These are phyloP conservation scores for Maudiozyma bulderi DNA, from an alignment of 805 yeast genomes.

Conservation along the genomic window DNA sequence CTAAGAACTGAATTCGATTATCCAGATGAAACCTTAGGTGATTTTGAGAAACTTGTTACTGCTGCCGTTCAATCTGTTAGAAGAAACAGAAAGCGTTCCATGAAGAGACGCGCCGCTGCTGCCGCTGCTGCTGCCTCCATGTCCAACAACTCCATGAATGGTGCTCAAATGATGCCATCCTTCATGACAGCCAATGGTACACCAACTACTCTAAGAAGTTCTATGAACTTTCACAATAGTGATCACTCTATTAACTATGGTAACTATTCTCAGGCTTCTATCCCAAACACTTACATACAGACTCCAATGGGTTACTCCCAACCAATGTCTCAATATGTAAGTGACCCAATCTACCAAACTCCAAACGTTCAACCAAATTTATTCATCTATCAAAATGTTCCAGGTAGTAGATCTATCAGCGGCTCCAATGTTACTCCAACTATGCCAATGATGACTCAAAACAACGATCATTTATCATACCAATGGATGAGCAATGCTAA, in stretches of 20 bases:
- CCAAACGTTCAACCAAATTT: slow-evolving; percentile 1
- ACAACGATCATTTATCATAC: neutral
- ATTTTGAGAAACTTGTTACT: slow-evolving; percentile 81
- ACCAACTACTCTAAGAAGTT: neutral
- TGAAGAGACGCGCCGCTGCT: slow-evolving; percentile 24
- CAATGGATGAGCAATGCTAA: neutral
- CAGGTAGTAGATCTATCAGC: neutral
- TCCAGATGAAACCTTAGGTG: slow-evolving; percentile 44
- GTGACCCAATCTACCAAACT: slow-evolving; percentile 1
- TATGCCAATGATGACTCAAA: neutral
- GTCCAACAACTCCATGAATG: neutral
- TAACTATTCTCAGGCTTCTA: neutral
- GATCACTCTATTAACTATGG: neutral
- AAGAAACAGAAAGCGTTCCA: slow-evolving; percentile 68
- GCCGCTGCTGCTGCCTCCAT: slow-evolving; percentile 1
- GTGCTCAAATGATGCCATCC: neutral
- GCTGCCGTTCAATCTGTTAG: slow-evolving; percentile 92
- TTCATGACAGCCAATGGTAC: neutral
- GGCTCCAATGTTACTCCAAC: neutral
- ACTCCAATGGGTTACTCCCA: neutral
- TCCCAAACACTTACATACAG: neutral
- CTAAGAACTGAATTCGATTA: slow-evolving; percentile 72
- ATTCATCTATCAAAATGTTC: neutral
- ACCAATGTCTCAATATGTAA: neutral
- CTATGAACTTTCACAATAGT: neutral